phyloP scores from a whole-genome alignment of 768 basidiomycete genomes.

The Termitomyces sp. region DNA sequence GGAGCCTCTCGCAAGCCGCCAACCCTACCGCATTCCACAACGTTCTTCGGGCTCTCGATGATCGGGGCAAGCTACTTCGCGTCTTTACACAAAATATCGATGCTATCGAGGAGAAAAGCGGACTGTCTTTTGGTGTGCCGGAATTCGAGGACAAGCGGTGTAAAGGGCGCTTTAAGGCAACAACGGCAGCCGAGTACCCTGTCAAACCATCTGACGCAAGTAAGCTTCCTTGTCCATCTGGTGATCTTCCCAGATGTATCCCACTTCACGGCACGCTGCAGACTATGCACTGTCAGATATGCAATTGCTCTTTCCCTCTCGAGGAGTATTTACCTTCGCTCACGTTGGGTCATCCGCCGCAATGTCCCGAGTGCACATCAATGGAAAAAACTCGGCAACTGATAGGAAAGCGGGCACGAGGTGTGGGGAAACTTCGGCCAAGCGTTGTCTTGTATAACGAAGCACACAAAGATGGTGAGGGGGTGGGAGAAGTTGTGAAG shows the following conservation, averaged over 20 bases:
- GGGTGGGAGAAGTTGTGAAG: slow-evolving; percentile 79
- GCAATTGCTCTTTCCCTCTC: slow-evolving; percentile 68
- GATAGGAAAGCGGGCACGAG: slow-evolving; percentile 72
- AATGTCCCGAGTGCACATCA: slow-evolving; percentile 75
- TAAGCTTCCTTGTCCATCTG: slow-evolving; percentile 46
- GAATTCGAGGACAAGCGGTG: slow-evolving; percentile 53
- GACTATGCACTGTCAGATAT: slow-evolving; percentile 74
- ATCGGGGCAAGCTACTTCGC: slow-evolving; percentile 69
- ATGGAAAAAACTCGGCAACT: slow-evolving; percentile 66
- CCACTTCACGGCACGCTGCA: slow-evolving; percentile 87
- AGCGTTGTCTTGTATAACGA: slow-evolving; percentile 92
- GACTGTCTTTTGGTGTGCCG: slow-evolving; percentile 83
- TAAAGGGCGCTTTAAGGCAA: slow-evolving; percentile 45
- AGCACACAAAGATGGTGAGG: slow-evolving; percentile 79
- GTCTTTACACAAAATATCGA: slow-evolving; percentile 97
- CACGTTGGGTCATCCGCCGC: slow-evolving; percentile 54
- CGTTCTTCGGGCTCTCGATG: slow-evolving; percentile 68
- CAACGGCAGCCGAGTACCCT: slow-evolving; percentile 16
- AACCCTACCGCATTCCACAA: slow-evolving; percentile 79
- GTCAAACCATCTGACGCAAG: slow-evolving; percentile 12
- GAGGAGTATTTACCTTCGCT: slow-evolving; percentile 56
- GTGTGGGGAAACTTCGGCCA: slow-evolving; percentile 76
- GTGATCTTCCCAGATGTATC: slow-evolving; percentile 73
- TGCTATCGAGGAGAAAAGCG: slow-evolving; percentile 81
- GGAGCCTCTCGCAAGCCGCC: slow-evolving; percentile 65